A percentile compares a stretch with the other conserved stretches of the same genome.
These are phyloP conservation scores for Chaetothyriales sp. DNA, from an alignment of 2,329 filamentous ascomycete genomes.

Conservation along the genomic window DNA sequence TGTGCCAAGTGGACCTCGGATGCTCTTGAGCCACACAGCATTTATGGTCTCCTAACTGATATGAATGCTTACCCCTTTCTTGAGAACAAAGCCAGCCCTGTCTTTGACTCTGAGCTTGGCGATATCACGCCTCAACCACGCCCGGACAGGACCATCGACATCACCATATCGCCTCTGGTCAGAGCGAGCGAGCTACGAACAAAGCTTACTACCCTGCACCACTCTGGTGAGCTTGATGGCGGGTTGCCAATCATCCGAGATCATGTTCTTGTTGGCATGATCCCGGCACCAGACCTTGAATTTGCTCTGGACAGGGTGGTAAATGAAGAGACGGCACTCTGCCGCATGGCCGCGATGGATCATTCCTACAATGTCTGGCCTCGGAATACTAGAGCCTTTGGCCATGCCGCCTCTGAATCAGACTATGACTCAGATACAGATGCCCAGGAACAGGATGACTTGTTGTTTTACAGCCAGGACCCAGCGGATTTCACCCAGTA, in stretches of 20 bases:
- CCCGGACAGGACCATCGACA: slow-evolving; percentile 70
- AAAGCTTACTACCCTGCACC: slow-evolving; percentile 69
- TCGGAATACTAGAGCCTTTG: slow-evolving; percentile 10
- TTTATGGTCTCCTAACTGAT: slow-evolving; percentile 79
- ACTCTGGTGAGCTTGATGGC: slow-evolving; percentile 78
- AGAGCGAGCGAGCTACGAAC: slow-evolving; percentile 58
- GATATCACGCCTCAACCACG: slow-evolving; percentile 70
- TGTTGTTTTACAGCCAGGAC: slow-evolving; percentile 26
- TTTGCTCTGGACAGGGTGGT: slow-evolving; percentile 75
- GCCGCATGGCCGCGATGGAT: slow-evolving; percentile 58
- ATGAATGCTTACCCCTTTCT: slow-evolving; percentile 97
- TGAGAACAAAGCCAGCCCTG: slow-evolving; percentile 86
- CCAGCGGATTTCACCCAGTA: slow-evolving; percentile 78
- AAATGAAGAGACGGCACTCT: slow-evolving; percentile 50
- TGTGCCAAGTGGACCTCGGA: slow-evolving; percentile 98
- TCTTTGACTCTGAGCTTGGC: slow-evolving; percentile 75
- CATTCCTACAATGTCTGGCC: slow-evolving; percentile 29
- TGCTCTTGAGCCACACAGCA: slow-evolving; percentile 82
- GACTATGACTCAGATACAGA: slow-evolving; percentile 46
- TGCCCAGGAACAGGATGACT: slow-evolving; percentile 38
- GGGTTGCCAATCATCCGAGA: slow-evolving; percentile 75
- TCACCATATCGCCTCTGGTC: slow-evolving; percentile 66
- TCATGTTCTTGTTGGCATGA: slow-evolving; percentile 69
- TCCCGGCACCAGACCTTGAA: slow-evolving; percentile 85
- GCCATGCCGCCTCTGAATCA: slow-evolving; percentile 24